Evolutionary conservation across 1,139 yeast species (phyloP).

Genomic region (Protomyces pachydermus): DNA sequence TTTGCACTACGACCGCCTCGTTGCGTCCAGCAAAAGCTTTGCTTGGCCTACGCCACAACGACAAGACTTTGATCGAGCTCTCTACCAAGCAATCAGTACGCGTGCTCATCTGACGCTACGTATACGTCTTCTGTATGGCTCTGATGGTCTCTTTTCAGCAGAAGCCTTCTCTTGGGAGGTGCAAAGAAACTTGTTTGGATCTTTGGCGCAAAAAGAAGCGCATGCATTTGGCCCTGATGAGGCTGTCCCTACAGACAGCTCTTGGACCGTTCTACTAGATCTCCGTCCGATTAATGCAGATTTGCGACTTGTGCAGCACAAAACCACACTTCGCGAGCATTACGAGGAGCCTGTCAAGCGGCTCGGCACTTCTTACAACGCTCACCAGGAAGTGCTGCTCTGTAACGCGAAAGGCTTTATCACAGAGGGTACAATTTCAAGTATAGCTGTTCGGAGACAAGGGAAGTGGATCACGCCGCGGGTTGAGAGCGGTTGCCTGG

Average conservation of each 20-base stretch:
- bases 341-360: constrained; percentile 61
- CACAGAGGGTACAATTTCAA: constrained; percentile 83
- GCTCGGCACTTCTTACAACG: constrained; percentile 40
- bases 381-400: constrained; percentile 64
- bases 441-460: constrained; percentile 59
- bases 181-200: constrained; percentile 9
- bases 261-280: constrained; percentile 53
- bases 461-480: constrained; percentile 76
- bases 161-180: not conserved
- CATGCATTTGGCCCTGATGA: not conserved
- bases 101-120: constrained; percentile 16
- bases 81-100: constrained; percentile 4
- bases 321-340: constrained; percentile 67
- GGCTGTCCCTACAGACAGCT: not conserved
- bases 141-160: not conserved
- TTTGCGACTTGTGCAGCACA: constrained; percentile 64
- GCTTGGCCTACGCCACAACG: constrained; percentile 13
- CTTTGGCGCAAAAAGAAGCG: not conserved
- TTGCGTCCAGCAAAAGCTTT: not conserved
- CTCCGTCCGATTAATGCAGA: constrained; percentile 52
- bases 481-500: constrained; percentile 69
- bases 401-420: constrained; percentile 56
- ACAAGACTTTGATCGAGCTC: not conserved
- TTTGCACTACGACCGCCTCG: constrained; percentile 10
- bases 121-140: not conserved